Evolutionary conservation across 2,329 filamentous ascomycete genomes (phyloP).

Genomic region (Colletotrichum gigasporum): DNA sequence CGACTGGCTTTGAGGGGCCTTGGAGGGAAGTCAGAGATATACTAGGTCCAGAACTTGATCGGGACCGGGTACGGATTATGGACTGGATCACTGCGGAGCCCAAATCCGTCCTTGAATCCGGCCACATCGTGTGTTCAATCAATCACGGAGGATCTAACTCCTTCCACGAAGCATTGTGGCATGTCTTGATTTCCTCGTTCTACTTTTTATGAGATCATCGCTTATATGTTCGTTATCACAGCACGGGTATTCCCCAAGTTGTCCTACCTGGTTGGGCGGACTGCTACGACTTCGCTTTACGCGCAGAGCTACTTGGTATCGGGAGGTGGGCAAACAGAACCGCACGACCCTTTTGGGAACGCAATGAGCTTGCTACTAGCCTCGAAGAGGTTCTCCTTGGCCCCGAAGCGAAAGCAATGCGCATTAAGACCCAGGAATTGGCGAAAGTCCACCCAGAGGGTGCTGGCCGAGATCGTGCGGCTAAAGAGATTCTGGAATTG

Average conservation of each 20-base stretch:
- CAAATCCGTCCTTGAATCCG: conserved; percentile 45
- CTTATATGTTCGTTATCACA: background rate
- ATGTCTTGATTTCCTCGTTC: background rate
- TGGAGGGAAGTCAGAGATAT: conserved; percentile 33
- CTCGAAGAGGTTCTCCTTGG: background rate
- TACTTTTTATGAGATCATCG: too few species aligned
- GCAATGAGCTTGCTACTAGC: background rate
- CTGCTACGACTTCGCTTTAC: conserved; percentile 22
- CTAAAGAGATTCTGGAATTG: background rate
- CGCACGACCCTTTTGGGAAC: background rate
- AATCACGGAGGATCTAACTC: conserved; percentile 59
- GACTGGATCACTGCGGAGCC: conserved; percentile 53
- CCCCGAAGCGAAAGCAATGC: background rate
- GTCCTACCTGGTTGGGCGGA: conserved; percentile 15
- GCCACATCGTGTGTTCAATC: conserved; percentile 49
- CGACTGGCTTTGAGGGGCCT: background rate
- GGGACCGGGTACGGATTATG: conserved; percentile 45
- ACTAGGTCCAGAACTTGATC: conserved; percentile 38
- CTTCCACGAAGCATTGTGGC: conserved; percentile 48
- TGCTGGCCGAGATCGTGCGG: background rate
- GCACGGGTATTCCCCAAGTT: conserved; percentile 19
- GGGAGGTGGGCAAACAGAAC: conserved; percentile 33
- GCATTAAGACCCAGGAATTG: background rate
- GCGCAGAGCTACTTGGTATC: conserved; percentile 22
- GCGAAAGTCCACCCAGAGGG: background rate